A percentile compares a stretch with the other conserved stretches of the same genome.
Conservation (phyloP, 176 grass and related monocot genomes). For the Elaeis guineensis region DNA sequence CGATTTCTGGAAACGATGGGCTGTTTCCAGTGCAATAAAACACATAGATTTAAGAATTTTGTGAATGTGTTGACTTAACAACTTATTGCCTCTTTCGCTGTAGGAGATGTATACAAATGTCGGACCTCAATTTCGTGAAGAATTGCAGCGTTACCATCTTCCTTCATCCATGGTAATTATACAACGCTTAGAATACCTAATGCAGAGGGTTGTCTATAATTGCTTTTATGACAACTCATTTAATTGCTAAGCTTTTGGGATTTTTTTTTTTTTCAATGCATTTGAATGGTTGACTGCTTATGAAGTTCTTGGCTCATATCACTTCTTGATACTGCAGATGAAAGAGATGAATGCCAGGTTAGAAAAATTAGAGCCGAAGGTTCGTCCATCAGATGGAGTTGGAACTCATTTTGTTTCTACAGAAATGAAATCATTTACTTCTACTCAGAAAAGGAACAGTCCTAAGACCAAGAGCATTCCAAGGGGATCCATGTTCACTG, state of each 20-base stretch:
- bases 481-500: slow-evolving; percentile 68
- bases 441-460: slow-evolving; percentile 78
- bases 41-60: too few species aligned
- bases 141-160: slow-evolving; percentile 83
- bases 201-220: background rate
- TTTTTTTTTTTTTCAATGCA: too few species aligned
- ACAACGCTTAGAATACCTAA: slow-evolving; percentile 9
- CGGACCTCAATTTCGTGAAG: slow-evolving; percentile 92
- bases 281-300: too few species aligned
- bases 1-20: too few species aligned
- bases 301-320: slow-evolving; percentile 16
- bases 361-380: slow-evolving; percentile 80
- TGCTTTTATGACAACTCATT: background rate
- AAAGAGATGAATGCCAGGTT: slow-evolving; percentile 91
- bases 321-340: slow-evolving; percentile 46
- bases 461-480: slow-evolving; percentile 46
- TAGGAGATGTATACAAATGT: slow-evolving; percentile 88
- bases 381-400: slow-evolving; percentile 44
- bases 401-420: slow-evolving; percentile 28
- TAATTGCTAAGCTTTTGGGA: too few species aligned
- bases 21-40: too few species aligned
- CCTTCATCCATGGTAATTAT: slow-evolving; percentile 69
- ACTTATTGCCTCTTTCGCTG: slow-evolving; percentile 2
- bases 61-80: too few species aligned
- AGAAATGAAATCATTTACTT: slow-evolving; percentile 58